Conservation (phyloP, 805 yeast genomes). For the Pichia manshurica region DNA sequence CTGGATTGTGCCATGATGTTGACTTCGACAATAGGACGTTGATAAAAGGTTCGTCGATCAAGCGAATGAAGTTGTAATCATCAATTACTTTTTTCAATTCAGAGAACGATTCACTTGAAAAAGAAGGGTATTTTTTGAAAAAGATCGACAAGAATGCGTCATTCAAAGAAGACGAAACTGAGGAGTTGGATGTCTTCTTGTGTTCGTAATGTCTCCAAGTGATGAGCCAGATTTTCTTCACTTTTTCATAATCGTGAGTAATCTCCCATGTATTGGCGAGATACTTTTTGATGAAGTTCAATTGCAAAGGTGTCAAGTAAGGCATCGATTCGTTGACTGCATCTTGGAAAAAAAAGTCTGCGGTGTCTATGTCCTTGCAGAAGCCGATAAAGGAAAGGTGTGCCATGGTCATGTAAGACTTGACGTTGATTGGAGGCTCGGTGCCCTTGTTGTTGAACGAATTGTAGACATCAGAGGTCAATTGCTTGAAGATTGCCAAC, state of each 20-base stretch:
- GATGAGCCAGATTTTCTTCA: conserved; percentile 56
- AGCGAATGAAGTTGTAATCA: conserved; percentile 49
- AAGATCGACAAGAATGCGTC: conserved; percentile 64
- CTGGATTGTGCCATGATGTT: conserved; percentile 60
- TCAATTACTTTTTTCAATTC: conserved; percentile 53
- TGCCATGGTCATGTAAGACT: conserved; percentile 58
- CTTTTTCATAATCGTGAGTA: conserved; percentile 51
- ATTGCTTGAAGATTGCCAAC: conserved; percentile 52
- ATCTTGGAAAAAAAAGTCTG: conserved; percentile 68
- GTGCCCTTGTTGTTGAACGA: conserved; percentile 26
- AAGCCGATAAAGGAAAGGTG: conserved; percentile 76
- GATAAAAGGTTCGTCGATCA: conserved; percentile 74
- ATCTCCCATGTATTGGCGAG: conserved; percentile 54
- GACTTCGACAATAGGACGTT: conserved; percentile 67
- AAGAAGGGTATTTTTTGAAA: conserved; percentile 50
- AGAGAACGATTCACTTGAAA: conserved; percentile 48
- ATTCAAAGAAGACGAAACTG: conserved; percentile 67
- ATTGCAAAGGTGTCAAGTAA: conserved; percentile 63
- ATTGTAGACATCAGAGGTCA: conserved; percentile 47
- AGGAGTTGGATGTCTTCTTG: conserved; percentile 49
- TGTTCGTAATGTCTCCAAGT: conserved; percentile 53
- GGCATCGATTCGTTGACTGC: conserved; percentile 69
- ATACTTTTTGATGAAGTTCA: conserved; percentile 63
- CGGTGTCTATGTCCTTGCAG: conserved; percentile 64
- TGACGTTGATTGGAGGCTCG: conserved; percentile 35